Percentiles rank a stretch among this genome's conserved stretches.
phyloP scores from a whole-genome alignment of 1,284 basidiomycete genomes.

The Rhodotorula glutinis region DNA sequence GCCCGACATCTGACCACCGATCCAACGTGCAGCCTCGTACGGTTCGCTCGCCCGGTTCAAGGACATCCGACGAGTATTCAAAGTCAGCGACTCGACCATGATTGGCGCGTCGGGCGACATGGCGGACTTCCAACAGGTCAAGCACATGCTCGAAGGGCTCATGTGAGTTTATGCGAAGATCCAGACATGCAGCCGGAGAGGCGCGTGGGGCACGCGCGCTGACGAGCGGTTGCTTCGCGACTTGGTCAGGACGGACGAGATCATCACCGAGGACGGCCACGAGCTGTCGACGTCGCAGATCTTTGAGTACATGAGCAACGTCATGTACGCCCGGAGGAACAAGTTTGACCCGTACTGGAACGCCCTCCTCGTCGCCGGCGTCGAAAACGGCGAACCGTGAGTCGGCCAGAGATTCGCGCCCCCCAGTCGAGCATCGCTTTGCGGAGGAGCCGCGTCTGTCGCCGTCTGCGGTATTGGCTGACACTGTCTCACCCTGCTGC shows the following conservation, averaged over 20 bases:
- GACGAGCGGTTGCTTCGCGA: no score
- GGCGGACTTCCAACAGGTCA: conserved; percentile 95
- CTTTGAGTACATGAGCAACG: conserved; percentile 84
- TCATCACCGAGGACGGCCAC: conserved; percentile 77
- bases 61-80: conserved; percentile 81
- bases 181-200: no score
- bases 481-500: not conserved
- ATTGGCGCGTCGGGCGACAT: conserved; percentile 94
- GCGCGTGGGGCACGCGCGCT: no score
- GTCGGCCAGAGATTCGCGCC: not conserved
- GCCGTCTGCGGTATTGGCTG: no score
- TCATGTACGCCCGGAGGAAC: conserved; percentile 85
- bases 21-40: conserved; percentile 71
- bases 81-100: conserved; percentile 78
- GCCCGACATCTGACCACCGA: not conserved
- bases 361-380: conserved; percentile 87
- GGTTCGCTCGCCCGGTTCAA: conserved; percentile 97
- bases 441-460: not conserved
- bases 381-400: conserved; percentile 54
- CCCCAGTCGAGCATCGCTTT: not conserved
- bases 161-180: no score
- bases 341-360: conserved; percentile 98
- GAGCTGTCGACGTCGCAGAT: conserved; percentile 82
- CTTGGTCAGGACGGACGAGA: conserved; percentile 72
- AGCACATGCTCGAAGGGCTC: conserved; percentile 69